Evolutionary conservation across 768 basidiomycete genomes (phyloP).

Genomic region (Termitomyces sp.): DNA sequence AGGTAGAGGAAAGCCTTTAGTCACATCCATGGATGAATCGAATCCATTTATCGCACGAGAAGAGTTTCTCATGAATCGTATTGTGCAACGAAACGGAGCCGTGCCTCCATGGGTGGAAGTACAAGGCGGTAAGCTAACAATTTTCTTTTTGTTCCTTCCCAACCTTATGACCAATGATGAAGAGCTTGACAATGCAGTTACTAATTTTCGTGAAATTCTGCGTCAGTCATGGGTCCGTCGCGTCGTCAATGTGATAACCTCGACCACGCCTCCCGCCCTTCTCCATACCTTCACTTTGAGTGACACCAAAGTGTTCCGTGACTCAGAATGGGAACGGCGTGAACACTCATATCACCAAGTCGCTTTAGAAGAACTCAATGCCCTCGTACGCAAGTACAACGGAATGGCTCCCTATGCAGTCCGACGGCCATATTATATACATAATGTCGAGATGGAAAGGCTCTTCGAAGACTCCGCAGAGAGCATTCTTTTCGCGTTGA

Average conservation of each 20-base stretch:
- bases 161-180: not conserved
- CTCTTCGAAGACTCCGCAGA: constrained; percentile 45
- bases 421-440: constrained; percentile 55
- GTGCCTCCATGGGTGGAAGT: constrained; percentile 85
- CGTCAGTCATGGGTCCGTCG: constrained; percentile 72
- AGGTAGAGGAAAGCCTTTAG: constrained; percentile 49
- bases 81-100: constrained; percentile 76
- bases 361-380: constrained; percentile 67
- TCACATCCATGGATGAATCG: constrained; percentile 30
- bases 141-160: not conserved
- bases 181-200: constrained; percentile 65
- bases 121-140: constrained; percentile 48
- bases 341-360: constrained; percentile 65
- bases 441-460: constrained; percentile 51
- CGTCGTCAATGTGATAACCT: constrained; percentile 55
- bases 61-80: constrained; percentile 83
- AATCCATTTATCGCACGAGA: constrained; percentile 64
- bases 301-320: constrained; percentile 43
- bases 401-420: constrained; percentile 74
- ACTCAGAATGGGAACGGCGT: constrained; percentile 64
- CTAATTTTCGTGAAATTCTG: constrained; percentile 58
- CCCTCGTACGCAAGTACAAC: constrained; percentile 74
- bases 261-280: constrained; percentile 33
- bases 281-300: constrained; percentile 26
- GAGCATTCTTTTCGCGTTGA: constrained; percentile 42